A percentile compares a stretch with the other conserved stretches of the same genome.
Evolutionary conservation across 2,329 filamentous ascomycete species (phyloP).

Genomic region (Xylaria sp.): DNA sequence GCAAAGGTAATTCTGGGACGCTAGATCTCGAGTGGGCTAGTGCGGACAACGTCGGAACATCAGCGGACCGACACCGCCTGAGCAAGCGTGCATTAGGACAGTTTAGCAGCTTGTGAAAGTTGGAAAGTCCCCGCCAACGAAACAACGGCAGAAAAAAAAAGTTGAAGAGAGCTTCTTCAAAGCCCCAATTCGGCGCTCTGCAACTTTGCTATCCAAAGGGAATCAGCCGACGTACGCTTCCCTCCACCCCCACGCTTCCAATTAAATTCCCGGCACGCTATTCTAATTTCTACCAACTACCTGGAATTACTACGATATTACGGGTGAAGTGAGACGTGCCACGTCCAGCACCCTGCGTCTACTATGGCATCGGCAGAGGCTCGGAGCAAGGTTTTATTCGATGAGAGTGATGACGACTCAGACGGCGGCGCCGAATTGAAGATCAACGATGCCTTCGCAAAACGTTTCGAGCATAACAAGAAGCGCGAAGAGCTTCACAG

Average conservation of each 20-base stretch:
- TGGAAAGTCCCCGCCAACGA: neutral
- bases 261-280: neutral
- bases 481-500: constrained; percentile 88
- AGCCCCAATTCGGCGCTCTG: constrained; percentile 7
- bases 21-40: constrained; percentile 31
- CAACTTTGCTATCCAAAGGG: constrained; percentile 7
- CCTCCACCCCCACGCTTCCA: neutral
- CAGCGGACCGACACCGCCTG: constrained; percentile 44
- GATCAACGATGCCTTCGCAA: constrained; percentile 91
- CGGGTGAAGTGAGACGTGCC: neutral
- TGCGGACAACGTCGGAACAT: constrained; percentile 38
- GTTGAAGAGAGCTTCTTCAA: constrained; percentile 22
- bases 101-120: neutral
- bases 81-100: constrained; percentile 21
- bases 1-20: neutral
- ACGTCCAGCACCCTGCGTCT: neutral
- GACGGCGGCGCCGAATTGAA: constrained; percentile 68
- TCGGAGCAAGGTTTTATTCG: constrained; percentile 63
- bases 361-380: constrained; percentile 49
- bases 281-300: neutral
- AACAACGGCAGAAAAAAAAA: constrained; percentile 37
- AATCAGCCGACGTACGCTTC: neutral
- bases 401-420: constrained; percentile 65
- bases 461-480: constrained; percentile 95
- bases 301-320: neutral